Base-by-base conservation (phyloP, 108 stramenopile species). In the Cyclotella sp. region DNA sequence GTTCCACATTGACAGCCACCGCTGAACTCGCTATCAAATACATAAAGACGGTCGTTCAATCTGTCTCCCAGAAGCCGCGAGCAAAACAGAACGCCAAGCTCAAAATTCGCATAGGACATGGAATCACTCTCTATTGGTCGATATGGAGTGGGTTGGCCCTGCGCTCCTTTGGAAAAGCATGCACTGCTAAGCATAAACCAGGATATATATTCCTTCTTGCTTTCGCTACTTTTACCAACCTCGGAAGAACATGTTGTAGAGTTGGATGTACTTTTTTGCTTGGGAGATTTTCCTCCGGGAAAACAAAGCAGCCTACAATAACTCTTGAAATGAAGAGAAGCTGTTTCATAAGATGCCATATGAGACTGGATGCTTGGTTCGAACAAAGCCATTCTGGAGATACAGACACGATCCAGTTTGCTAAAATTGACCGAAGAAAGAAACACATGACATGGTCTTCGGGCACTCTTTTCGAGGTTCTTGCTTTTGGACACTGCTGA, bases 131-230 rank as follows among this genome's bases (percentile, higher is more conserved):
- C 68, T 18, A 59, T 54, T 18, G 60, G 77, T 10, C 68, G 63
- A 49, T 82, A 41, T 2, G 58, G 74, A n/a, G 73, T 71, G 3
- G 76, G 64, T 34, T 78, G 81, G 1, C 93, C 93, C 60, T 95
- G 93, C 44, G 93, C 91, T 29, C 93, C 93, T 40, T 82, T 78
- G 0, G 93, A 92, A 24, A 95, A 80, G 57, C 93, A 91, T 24
- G 91, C 93, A 46, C 91, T 92, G 3, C 89, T 91, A 52, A 95
- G 75, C 60, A 95, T 72, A 49, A 92, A 90, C 89, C 89, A 95
- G 0, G 88, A 78, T 34, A 94, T 72, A 49, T 73, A 81, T 39
- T 90, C 84, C 55, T 78, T 72, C 16, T 73, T 71, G 42, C 63
- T 77, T 3, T 28, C 28, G 45, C 22, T 1, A 51, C 43, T 2